phyloP scores from a whole-genome alignment of 2,329 filamentous ascomycete species.

The Ophiognomonia clavigignenti-juglandacearum region DNA sequence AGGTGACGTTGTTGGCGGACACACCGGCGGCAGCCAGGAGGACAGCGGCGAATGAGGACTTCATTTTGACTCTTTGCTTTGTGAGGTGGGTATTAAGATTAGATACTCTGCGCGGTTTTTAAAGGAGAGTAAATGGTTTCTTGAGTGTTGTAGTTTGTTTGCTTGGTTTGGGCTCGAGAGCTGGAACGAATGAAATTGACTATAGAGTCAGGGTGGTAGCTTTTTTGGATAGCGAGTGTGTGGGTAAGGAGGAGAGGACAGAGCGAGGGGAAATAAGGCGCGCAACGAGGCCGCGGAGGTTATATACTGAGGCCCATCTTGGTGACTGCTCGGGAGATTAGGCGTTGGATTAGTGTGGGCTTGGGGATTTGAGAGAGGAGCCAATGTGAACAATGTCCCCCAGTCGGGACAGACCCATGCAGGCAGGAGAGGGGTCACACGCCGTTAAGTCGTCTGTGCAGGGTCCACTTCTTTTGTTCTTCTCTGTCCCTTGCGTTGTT shows the following conservation, averaged over 20 bases:
- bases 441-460: constrained; percentile 9
- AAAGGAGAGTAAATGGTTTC: constrained; percentile 20
- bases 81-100: constrained; percentile 38
- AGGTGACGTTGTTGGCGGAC: constrained; percentile 40
- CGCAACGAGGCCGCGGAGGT: constrained; percentile 32
- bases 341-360: constrained; percentile 1
- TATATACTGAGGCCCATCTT: constrained; percentile 40
- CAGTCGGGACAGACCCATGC: constrained; percentile 19
- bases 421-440: constrained; percentile 17
- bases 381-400: constrained; percentile 6
- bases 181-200: constrained; percentile 56
- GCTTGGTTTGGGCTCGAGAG: constrained; percentile 20
- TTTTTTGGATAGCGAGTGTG: constrained; percentile 38
- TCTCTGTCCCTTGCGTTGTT: too few relatives aligned
- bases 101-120: constrained; percentile 26
- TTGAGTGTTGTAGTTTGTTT: constrained; percentile 28
- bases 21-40: constrained; percentile 48
- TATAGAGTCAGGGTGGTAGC: constrained; percentile 48
- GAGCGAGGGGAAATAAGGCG: constrained; percentile 27
- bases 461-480: constrained; percentile 13
- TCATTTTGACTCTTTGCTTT: too few relatives aligned
- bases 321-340: constrained; percentile 14
- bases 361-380: constrained; percentile 3
- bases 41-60: constrained; percentile 53
- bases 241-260: constrained; percentile 44